A percentile compares a stretch with the other conserved stretches of the same genome.
Evolutionary conservation across 257 asterid genomes (phyloP).

Genomic region (Ballota nigra): DNA sequence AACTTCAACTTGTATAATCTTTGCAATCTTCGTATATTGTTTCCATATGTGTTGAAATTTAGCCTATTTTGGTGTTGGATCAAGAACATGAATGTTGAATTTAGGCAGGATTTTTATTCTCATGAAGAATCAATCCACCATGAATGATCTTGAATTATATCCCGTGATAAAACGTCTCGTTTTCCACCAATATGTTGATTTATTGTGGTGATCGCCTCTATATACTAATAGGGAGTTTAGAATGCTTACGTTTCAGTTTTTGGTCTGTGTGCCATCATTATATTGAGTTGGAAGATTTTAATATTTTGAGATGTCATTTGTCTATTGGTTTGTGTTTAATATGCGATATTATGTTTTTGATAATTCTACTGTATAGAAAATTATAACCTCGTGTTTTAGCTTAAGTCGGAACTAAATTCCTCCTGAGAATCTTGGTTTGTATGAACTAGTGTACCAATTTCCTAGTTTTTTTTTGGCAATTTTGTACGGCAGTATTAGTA

Average conservation of each 20-base stretch:
- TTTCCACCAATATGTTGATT: conserved; percentile 1
- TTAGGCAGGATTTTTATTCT: conserved; percentile 6
- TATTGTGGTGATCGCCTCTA: too few species aligned
- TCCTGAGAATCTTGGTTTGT: background rate
- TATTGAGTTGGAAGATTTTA: too few species aligned
- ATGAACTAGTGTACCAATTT: background rate
- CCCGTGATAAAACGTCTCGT: background rate
- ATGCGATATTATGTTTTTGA: background rate
- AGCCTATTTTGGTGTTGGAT: background rate
- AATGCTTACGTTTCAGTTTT: too few species aligned
- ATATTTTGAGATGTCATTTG: too few species aligned
- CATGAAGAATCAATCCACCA: background rate
- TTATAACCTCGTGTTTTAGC: background rate
- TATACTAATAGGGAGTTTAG: too few species aligned
- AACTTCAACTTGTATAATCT: background rate
- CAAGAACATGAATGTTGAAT: background rate
- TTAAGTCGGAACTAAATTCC: background rate
- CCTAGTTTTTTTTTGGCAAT: background rate
- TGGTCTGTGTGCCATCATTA: too few species aligned
- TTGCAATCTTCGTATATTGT: background rate
- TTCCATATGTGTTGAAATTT: background rate
- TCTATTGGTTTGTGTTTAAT: too few species aligned
- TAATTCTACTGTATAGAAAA: background rate
- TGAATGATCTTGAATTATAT: background rate
- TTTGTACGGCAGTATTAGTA: background rate